These are phyloP conservation scores for Nasturtium officinale DNA, from an alignment of 345 rosid genomes.

Conservation along the genomic window DNA sequence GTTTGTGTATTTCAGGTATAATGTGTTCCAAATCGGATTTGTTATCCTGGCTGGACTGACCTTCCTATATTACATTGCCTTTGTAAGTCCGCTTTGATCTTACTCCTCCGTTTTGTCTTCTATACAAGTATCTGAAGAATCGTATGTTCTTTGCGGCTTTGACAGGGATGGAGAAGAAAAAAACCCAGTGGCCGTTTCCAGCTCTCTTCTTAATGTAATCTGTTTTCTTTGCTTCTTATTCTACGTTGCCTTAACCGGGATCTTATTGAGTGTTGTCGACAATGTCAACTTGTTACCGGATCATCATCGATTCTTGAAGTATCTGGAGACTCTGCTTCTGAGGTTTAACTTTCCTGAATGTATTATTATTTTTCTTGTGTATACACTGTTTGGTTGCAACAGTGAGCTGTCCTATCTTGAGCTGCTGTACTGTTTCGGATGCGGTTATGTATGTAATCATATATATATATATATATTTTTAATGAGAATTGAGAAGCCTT, in stretches of 20 bases:
- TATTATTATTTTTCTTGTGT: constrained; percentile 14
- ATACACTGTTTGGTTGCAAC: constrained; percentile 35
- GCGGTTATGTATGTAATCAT: constrained; percentile 16
- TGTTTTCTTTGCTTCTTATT: constrained; percentile 4
- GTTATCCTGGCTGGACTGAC: constrained; percentile 82
- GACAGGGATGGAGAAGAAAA: constrained; percentile 95
- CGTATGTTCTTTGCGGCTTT: constrained; percentile 18
- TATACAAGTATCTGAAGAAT: constrained; percentile 8
- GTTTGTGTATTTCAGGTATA: constrained; percentile 60
- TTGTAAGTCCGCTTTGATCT: constrained; percentile 54
- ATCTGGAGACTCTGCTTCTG: constrained; percentile 16
- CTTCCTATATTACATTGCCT: constrained; percentile 77
- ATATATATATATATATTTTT: too few species aligned
- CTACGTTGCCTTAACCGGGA: not conserved
- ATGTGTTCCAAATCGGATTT: constrained; percentile 89
- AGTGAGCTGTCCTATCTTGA: constrained; percentile 21
- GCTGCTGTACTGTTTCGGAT: constrained; percentile 23
- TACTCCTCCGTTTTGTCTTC: constrained; percentile 1
- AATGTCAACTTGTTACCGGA: constrained; percentile 7
- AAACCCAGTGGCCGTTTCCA: constrained; percentile 85
- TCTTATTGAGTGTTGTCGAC: constrained; percentile 23
- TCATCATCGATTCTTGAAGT: constrained; percentile 21
- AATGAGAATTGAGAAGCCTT: constrained; percentile 36
- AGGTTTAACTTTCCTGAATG: constrained; percentile 8
- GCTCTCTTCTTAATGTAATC: constrained; percentile 54